Base-by-base conservation (phyloP, 768 basidiomycete species). In the Russula lepida region DNA sequence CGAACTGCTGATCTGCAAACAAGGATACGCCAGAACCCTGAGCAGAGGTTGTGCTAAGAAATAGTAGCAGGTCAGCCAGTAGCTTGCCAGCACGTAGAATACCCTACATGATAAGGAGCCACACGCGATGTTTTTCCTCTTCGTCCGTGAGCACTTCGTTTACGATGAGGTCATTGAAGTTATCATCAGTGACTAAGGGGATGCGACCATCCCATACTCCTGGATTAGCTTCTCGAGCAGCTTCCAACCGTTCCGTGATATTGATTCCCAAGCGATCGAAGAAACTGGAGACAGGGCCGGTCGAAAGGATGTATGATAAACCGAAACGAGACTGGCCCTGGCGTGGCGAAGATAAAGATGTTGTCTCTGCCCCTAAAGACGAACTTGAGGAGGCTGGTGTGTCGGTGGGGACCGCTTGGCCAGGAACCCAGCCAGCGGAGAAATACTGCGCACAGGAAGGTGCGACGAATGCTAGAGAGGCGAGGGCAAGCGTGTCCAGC, bases 391-490 rank as follows among this genome's bases (percentile, higher is more conserved):
- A 65, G 6, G 67, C 56, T 43, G 67, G 39, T 6, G 33, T 48
- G 23, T 46, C 59, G n/a, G 53, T 49, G 28, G 68, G 69, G 49
- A 76, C 76, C 0, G 82, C 75, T 69, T 91, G 85, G 30, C 88
- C 89, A 3, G 90, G 90, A 30, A 75, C 69, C 90, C 90, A 92
- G n/a, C 90, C 91, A 33, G 76, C 75, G 4, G 89, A 90, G 72
- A 91, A 85, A 72, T 90, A 91, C 65, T 88, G 84, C 13, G 87
- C 88, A 54, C 74, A 73, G 47, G 72, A 76, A 25, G 76, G 72
- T 1, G 66, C 62, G 55, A 74, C 71, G 54, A 72, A 71, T 23
- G 57, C 54, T 33, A 65, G 59, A 23, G 58, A 28, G 50, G 30
- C 44, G 54, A 62, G 44, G 9, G 55, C 35, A 30, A 66, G 48